Percentiles rank a stretch among this genome's conserved stretches.
phyloP scores from a whole-genome alignment of 1,139 yeast genomes.

The Debaryomycetaceae sp. region DNA sequence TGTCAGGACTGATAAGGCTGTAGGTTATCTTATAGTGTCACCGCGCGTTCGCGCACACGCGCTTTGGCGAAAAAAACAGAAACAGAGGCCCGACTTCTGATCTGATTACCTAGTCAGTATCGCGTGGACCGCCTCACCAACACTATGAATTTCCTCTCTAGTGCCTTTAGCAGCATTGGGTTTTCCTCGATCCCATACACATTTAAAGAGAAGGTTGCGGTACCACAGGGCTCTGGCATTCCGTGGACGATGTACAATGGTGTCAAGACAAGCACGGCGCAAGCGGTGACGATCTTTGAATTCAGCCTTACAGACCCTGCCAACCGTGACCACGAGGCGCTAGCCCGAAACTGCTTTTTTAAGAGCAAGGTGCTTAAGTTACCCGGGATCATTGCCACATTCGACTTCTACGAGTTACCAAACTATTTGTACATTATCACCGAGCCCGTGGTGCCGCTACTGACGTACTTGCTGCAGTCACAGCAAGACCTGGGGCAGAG shows the following conservation, averaged over 20 bases:
- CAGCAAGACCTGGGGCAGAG: slow-evolving; percentile 10
- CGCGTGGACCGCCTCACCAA: not conserved
- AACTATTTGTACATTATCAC: slow-evolving; percentile 64
- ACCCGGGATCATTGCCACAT: slow-evolving; percentile 69
- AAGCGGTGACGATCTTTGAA: slow-evolving; percentile 56
- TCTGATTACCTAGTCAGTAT: no score
- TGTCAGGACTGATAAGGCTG: no score
- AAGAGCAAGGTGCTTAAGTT: slow-evolving; percentile 66
- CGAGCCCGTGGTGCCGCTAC: slow-evolving; percentile 68
- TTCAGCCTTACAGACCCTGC: slow-evolving; percentile 47
- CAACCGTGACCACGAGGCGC: slow-evolving; percentile 25
- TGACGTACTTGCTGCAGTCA: slow-evolving; percentile 23
- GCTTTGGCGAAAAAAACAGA: no score
- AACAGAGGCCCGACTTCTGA: no score
- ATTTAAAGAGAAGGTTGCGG: slow-evolving; percentile 40
- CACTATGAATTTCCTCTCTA: slow-evolving; percentile 56
- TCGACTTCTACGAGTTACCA: slow-evolving; percentile 71
- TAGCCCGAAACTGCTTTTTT: slow-evolving; percentile 62
- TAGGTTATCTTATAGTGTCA: no score
- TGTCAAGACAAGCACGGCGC: slow-evolving; percentile 35
- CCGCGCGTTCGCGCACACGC: no score
- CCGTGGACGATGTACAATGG: slow-evolving; percentile 50
- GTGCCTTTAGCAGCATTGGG: slow-evolving; percentile 51
- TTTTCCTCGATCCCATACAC: slow-evolving; percentile 55
- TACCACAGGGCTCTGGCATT: slow-evolving; percentile 10